A percentile compares a stretch with the other conserved stretches of the same genome.
Conservation (phyloP, 2,329 filamentous ascomycete genomes). For the Diaporthe ilicicola region DNA sequence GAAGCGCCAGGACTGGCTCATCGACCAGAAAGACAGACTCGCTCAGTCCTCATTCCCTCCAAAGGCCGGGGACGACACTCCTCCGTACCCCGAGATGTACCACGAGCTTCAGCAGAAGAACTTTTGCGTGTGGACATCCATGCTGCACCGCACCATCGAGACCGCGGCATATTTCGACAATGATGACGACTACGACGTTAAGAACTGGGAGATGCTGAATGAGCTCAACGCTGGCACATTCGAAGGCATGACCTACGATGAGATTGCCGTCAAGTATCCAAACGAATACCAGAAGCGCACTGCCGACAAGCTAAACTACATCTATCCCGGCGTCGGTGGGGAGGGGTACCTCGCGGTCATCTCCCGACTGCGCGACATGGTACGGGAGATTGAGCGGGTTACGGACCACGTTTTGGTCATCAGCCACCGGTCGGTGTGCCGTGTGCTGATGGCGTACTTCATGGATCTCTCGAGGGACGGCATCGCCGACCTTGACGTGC, state of each 20-base stretch:
- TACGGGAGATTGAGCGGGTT: conserved; percentile 96
- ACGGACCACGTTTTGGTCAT: conserved; percentile 94
- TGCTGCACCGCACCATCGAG: conserved; percentile 87
- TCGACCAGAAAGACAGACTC: conserved; percentile 81
- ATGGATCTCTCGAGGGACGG: conserved; percentile 90
- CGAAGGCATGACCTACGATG: conserved; percentile 93
- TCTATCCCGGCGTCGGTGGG: conserved; percentile 93
- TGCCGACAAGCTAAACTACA: conserved; percentile 91
- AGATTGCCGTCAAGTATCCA: conserved; percentile 81
- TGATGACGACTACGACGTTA: conserved; percentile 71
- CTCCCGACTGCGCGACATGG: conserved; percentile 92
- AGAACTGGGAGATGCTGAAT: conserved; percentile 91
- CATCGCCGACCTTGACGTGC: conserved; percentile 93
- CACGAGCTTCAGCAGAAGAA: conserved; percentile 79
- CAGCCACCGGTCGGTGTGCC: conserved; percentile 89
- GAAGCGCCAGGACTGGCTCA: conserved; percentile 83
- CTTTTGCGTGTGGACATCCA: conserved; percentile 98
- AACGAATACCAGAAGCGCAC: conserved; percentile 84
- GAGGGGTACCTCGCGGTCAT: conserved; percentile 98
- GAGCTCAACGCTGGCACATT: conserved; percentile 93
- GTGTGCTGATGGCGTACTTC: conserved; percentile 95
- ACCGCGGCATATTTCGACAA: conserved; percentile 74
- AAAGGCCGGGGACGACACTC: conserved; percentile 87
- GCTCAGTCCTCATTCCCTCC: conserved; percentile 87
- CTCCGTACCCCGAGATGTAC: conserved; percentile 88